Evolutionary conservation across 495 filamentous ascomycete genomes (phyloP), one percentile per base, ranked within the genome.

Genomic region (Penicillium ucsense): DNA sequence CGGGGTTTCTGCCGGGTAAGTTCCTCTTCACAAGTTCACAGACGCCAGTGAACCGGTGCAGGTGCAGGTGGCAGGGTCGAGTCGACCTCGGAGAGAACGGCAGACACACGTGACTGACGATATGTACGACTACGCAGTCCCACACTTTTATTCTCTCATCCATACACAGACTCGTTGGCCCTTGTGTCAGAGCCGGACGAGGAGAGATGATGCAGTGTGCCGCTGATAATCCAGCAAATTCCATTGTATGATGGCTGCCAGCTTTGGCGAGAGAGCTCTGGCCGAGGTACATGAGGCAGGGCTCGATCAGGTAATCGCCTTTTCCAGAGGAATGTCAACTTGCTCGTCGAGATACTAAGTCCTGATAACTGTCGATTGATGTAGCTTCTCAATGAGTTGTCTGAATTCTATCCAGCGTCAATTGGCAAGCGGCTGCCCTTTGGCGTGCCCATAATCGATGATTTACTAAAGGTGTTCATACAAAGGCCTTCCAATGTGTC

Each of bases 191-290:
- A 31, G 36, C 37, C 12, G n/a, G 37, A 37, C 8, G 47, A 30
- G 51, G 8, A 35, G 52, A 34, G 20, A 20, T 20, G 1, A 20
- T 20, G 20, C 20, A 20, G 20, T 20, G 55, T 38, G 36, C 41
- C 45, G 42, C 57, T 29, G 51, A 52, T 56, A 49, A 59, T 28
- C 29, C 31, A 41, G 32, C 31, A 31, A 48, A 31, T 12, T 28
- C 33, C 37, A 43, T 42, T 41, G 31, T 10, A 32, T 38, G 11
- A 70, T 72, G 67, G 66, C 67, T 44, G 64, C 66, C 34, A 62
- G 53, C 47, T 62, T 72, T 27, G 89, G 89, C 31, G 74, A 73
- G 46, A 74, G 74, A 47, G 58, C 91, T 57, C 65, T 94, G 35
- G 64, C 56, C 27, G 83, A 84, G 75, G 85, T 87, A 69, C n/a